Base-by-base conservation (phyloP, 768 basidiomycete species). In the Mycena albidolilacea region DNA sequence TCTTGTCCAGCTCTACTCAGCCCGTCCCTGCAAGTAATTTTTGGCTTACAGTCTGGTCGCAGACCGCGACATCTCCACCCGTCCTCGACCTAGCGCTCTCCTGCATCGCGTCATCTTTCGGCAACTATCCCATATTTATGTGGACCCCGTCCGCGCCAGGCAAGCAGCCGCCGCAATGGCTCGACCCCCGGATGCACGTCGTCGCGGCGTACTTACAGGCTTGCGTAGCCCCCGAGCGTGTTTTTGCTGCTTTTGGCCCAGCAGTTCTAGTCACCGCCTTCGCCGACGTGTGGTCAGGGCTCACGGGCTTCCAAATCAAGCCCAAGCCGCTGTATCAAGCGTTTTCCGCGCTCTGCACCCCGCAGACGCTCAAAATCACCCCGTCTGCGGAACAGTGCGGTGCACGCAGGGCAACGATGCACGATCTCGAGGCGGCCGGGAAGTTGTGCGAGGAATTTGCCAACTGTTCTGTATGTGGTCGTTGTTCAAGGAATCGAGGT, bases 71-170 rank as follows among this genome's bases (percentile, higher is more conserved):
- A 15, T 78, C 79, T 44, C 38, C 64, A 1, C 71, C 72, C 14
- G 79, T 79, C 1, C 82, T 89, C 58, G 85, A 87, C 35, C 72
- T 89, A 52, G 82, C 87, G 48, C 65, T 91, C 55, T 82, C 89
- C 14, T 90, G 89, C 75, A 84, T 86, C 61, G 79, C 79, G 58
- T 85, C 82, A 69, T 82, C 81, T 21, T 73, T 85, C 55, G 86
- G 89, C 61, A 81, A 86, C 58, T 84, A 89, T 65, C 90, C 89
- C 38, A 80, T 90, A 67, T 91, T 90, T 78, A 73, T 90, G 48
- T 90, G 87, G 86, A 81, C 84, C 19, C 80, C 84, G 9, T 80
- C 79, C 23, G 21, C 73, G 78, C 79, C 35, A 17, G 75, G 77
- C 69, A 67, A 77, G 2, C 68, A 81, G 21, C 74, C 83, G 17